Base-by-base conservation (phyloP, 805 yeast species). In the Yarrowia divulgata region DNA sequence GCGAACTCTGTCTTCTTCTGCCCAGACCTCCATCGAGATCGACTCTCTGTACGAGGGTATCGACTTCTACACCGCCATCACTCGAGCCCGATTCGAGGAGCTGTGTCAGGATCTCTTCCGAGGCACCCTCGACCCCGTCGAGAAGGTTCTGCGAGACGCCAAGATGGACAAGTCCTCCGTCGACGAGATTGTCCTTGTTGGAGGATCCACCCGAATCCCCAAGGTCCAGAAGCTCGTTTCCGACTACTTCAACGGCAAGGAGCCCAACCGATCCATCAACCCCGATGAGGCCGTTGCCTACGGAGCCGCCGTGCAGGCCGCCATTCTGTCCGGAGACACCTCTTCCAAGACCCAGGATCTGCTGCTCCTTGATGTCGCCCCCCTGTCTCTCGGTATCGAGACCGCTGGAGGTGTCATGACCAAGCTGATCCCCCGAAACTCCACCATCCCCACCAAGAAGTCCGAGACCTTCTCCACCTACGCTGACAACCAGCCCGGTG, bases 381-480 rank as follows among this genome's bases (percentile, higher is more conserved):
- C 98, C 82, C 87, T 93, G 80, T 93, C 98, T 69, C 82, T 93
- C 77, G 98, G 98, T 88, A 93, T 93, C 83, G 98, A 93, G 85
- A 93, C 97, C 75, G 97, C 97, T 78, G 98, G 98, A 86, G 98
- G 98, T 88, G 93, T 93, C 83, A 93, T 93, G 97, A 93, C 97
- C 81, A 91, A 91, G 85, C 88, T 93, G 84, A 93, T 94, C 78
- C 97, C 97, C 85, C 90, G 99, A 87, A 94, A 94, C 90, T 90
- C 97, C 70, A 92, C 97, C 72, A 92, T 93, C 76, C 98, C 98
- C 83, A 91, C 97, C 82, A 93, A 93, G 88, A 93, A 93, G 85
- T 91, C 97, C 50, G 97, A 93, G 86, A 88, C 90, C 74, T 93
- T 93, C 90, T 91, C 97, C 73, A 93, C 98, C 73, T 91, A 91